These are phyloP conservation scores for Pseudogymnoascus sp. DNA, from an alignment of 2,329 filamentous ascomycete genomes.

Conservation along the genomic window DNA sequence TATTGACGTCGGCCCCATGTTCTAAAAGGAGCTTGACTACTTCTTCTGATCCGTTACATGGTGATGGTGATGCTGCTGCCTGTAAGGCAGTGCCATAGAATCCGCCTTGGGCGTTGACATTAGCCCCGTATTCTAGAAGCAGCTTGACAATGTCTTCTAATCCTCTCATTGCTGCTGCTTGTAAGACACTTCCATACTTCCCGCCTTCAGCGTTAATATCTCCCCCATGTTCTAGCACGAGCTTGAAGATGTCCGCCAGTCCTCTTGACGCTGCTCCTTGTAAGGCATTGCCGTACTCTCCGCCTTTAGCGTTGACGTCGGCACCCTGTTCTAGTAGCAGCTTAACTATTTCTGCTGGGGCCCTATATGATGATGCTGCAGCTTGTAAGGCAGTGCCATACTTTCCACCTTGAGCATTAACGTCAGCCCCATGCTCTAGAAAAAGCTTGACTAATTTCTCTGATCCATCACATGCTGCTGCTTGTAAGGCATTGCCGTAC, in stretches of 20 bases:
- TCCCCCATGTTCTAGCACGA: neutral
- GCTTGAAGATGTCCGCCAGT: neutral
- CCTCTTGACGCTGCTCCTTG: slow-evolving; percentile 13
- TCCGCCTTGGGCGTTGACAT: slow-evolving; percentile 2
- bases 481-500: slow-evolving; percentile 16
- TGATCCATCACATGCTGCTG: slow-evolving; percentile 9
- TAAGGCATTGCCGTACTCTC: slow-evolving; percentile 14
- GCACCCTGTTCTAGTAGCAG: slow-evolving; percentile 13
- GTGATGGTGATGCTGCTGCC: slow-evolving; percentile 14
- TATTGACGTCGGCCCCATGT: slow-evolving; percentile 14
- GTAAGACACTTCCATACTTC: neutral
- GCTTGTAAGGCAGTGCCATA: neutral
- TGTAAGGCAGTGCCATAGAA: slow-evolving; percentile 16
- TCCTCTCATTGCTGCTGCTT: neutral
- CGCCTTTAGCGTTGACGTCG: neutral
- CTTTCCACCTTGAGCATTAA: neutral
- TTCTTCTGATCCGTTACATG: neutral
- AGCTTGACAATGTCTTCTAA: neutral
- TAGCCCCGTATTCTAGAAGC: neutral
- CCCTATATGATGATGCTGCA: neutral
- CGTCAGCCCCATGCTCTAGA: neutral
- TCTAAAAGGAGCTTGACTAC: slow-evolving; percentile 17
- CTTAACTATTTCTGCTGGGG: neutral
- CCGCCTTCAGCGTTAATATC: neutral
- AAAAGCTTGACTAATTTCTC: neutral